Conservation (phyloP, 2,329 filamentous ascomycete species). For the Raffaelea albimanens region DNA sequence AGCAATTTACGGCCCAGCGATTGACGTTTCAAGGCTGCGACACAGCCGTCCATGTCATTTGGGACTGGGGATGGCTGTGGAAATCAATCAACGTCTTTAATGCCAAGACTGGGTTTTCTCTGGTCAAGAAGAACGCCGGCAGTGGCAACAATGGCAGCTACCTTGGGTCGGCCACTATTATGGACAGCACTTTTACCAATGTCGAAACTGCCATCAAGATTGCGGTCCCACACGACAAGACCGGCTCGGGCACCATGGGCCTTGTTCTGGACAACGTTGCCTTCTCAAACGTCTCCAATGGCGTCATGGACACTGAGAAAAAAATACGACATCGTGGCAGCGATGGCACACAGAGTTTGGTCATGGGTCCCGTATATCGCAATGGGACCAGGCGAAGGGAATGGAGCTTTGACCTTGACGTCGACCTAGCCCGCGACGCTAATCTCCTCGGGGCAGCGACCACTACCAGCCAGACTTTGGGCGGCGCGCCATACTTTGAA, state of each 20-base stretch:
- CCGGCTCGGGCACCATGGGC: neutral
- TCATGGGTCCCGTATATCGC: no score
- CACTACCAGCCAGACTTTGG: no score
- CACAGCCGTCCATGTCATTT: constrained; percentile 5
- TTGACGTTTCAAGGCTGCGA: constrained; percentile 10
- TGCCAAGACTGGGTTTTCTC: constrained; percentile 3
- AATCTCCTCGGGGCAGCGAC: no score
- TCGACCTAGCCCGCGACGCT: no score
- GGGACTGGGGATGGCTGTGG: constrained; percentile 11
- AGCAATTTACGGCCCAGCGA: constrained; percentile 9
- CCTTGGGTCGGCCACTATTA: neutral
- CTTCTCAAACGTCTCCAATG: no score
- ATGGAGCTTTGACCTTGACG: no score
- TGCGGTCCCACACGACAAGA: neutral
- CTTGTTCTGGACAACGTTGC: neutral
- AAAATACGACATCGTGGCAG: no score
- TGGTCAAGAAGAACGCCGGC: neutral
- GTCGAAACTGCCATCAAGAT: neutral
- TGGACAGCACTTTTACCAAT: neutral
- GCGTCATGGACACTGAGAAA: no score
- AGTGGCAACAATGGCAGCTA: neutral
- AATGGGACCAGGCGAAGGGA: no score
- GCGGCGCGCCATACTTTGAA: constrained; percentile 2
- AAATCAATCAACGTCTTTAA: constrained; percentile 1
- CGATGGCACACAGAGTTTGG: no score